Conservation (phyloP, 768 basidiomycete genomes). For the Gymnopilus dilepis region DNA sequence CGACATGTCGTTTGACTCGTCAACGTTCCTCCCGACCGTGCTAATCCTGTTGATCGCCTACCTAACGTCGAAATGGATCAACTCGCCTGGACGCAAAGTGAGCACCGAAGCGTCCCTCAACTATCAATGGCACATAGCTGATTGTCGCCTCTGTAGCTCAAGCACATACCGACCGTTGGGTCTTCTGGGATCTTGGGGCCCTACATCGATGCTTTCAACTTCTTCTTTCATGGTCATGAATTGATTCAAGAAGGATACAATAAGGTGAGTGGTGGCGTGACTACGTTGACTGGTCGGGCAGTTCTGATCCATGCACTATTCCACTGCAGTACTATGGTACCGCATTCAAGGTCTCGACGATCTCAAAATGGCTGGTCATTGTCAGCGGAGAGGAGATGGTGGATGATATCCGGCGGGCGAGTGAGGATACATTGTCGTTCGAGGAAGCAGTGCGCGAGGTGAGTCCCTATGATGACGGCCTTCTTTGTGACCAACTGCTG, state of each 20-base stretch:
- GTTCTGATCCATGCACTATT: background rate
- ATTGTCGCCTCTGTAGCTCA: constrained; percentile 12
- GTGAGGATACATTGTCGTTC: constrained; percentile 36
- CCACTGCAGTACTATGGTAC: constrained; percentile 19
- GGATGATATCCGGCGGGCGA: constrained; percentile 51
- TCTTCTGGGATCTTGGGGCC: constrained; percentile 15
- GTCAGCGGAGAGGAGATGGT: constrained; percentile 46
- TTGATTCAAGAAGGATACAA: constrained; percentile 29
- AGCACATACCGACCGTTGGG: constrained; percentile 25
- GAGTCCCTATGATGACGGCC: background rate
- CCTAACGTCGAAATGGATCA: background rate
- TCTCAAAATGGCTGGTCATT: constrained; percentile 31
- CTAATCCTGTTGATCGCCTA: background rate
- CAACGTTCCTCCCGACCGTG: background rate
- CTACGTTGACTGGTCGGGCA: background rate
- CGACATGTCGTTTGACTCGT: background rate
- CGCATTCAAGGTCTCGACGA: constrained; percentile 27
- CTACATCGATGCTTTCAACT: constrained; percentile 16
- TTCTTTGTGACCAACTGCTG: background rate
- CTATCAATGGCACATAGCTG: background rate
- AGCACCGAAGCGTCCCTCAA: background rate
- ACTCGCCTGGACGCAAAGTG: background rate
- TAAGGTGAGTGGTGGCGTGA: constrained; percentile 19
- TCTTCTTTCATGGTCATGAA: constrained; percentile 20
- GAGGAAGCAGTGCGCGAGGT: constrained; percentile 34